Evolutionary conservation across 495 filamentous ascomycete genomes (phyloP).

Genomic region (Hypoxylon cercidicola): DNA sequence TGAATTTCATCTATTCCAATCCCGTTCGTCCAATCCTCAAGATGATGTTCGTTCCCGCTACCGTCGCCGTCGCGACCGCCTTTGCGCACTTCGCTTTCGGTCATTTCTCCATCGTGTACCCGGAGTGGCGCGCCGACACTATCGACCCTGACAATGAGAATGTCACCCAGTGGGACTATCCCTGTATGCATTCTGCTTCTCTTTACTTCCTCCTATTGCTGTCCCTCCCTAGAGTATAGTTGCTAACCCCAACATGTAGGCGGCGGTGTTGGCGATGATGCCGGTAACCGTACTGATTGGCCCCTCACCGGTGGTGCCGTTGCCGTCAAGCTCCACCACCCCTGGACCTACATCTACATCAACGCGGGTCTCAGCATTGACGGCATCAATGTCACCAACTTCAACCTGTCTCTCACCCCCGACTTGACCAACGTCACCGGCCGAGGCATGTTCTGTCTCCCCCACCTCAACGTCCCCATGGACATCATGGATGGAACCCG

Average conservation of each 20-base stretch:
- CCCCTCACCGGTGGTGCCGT: constrained; percentile 66
- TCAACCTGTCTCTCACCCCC: constrained; percentile 68
- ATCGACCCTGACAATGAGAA: constrained; percentile 48
- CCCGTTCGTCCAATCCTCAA: constrained; percentile 18
- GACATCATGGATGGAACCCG: constrained; percentile 60
- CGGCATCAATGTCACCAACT: constrained; percentile 55
- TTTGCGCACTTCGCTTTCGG: constrained; percentile 56
- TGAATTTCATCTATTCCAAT: constrained; percentile 1
- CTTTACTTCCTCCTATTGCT: constrained; percentile 1
- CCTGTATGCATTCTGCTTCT: constrained; percentile 57
- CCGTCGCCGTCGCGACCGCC: constrained; percentile 47
- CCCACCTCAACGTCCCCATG: constrained; percentile 56
- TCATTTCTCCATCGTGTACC: constrained; percentile 68
- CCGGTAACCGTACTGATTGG: constrained; percentile 69
- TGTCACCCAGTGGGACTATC: constrained; percentile 65
- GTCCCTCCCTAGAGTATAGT: not conserved
- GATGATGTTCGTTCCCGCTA: constrained; percentile 41
- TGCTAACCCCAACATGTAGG: constrained; percentile 52
- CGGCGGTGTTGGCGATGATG: constrained; percentile 62
- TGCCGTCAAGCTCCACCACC: constrained; percentile 61
- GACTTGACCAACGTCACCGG: constrained; percentile 68
- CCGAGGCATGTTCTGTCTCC: constrained; percentile 68
- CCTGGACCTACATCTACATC: constrained; percentile 67
- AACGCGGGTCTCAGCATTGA: constrained; percentile 69
- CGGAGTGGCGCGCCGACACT: constrained; percentile 65